Evolutionary conservation across 73 alveolate species (phyloP), one percentile per base, ranked within the genome.

Genomic region (Tetrahymena elliotti): DNA sequence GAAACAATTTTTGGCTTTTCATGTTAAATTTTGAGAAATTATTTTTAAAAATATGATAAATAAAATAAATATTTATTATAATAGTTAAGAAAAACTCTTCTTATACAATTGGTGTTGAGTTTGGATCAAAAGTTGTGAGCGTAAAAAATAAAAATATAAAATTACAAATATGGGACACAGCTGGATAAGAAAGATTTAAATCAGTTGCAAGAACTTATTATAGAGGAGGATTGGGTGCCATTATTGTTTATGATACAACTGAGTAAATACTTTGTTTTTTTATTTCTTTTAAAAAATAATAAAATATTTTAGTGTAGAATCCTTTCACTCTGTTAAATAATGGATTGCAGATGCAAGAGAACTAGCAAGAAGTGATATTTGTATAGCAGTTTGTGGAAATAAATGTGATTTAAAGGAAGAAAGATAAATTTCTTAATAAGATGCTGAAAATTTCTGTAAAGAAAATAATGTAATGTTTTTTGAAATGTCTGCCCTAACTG

Each of bases 91-190:
- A 95, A 54, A 95, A 92, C 54, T 52, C 95, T 27, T 53, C 95
- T 15, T 96, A 96, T 83, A 98, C 99, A 5, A 98, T 98, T 20
- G 99, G 99, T 6, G 99, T 98, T 4, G 99, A 98, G 68, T 98
- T 98, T 52, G 99, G 99, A 1, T 97, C 99, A 34, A 97, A 96
- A 95, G 82, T 95, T 34, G 93, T 98, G 33, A 93, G 84, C 83
- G 94, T 97, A 24, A 97, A 97, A 83, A 98, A 96, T 68, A 98
- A 98, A 94, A 84, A 94, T 18, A 94, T 98, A 47, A 98, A 98
- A 94, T 95, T 98, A 94, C 97, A 98, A 93, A 96, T 98, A n/a
- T 98, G 99, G 99, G 99, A 98, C 95, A 98, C 99, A 2, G 99
- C 99, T 20, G 99, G 99, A 18, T 96, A 98, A 84, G 99, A 98